These are phyloP conservation scores for Phytophthora fragariae DNA, from an alignment of 352 stramenopile species.

Conservation along the genomic window DNA sequence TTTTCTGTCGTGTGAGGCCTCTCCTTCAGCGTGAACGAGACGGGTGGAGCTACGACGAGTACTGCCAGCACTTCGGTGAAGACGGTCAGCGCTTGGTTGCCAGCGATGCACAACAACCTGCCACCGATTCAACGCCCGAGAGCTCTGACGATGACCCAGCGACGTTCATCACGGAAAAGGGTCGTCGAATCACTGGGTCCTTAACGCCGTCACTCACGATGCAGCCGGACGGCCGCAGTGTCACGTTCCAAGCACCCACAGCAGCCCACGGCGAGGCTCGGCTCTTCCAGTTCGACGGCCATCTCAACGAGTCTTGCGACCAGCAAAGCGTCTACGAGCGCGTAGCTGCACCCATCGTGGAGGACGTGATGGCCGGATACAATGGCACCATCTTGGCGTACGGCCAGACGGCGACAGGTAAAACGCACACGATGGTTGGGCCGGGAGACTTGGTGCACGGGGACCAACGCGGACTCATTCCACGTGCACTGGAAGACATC, in stretches of 20 bases:
- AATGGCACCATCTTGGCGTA: slow-evolving; percentile 79
- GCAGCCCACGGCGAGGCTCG: slow-evolving; percentile 39
- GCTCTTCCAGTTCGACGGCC: slow-evolving; percentile 70
- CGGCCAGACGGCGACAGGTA: slow-evolving; percentile 70
- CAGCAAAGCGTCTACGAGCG: slow-evolving; percentile 64
- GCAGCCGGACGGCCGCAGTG: slow-evolving; percentile 38
- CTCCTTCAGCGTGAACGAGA: slow-evolving; percentile 67
- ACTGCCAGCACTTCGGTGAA: slow-evolving; percentile 44
- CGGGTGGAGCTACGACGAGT: slow-evolving; percentile 72
- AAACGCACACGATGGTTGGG: slow-evolving; percentile 79
- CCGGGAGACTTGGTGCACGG: slow-evolving; percentile 43
- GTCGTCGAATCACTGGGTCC: slow-evolving; percentile 23
- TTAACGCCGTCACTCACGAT: slow-evolving; percentile 38
- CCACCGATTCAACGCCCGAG: slow-evolving; percentile 27
- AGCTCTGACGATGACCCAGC: slow-evolving; percentile 38
- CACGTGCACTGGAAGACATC: slow-evolving; percentile 66
- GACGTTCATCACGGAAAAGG: slow-evolving; percentile 80
- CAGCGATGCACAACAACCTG: slow-evolving; percentile 21
- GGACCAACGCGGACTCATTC: slow-evolving; percentile 61
- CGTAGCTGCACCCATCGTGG: slow-evolving; percentile 61
- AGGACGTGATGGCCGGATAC: slow-evolving; percentile 71
- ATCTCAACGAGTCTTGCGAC: slow-evolving; percentile 43
- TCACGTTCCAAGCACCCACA: slow-evolving; percentile 35
- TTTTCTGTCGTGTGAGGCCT: slow-evolving; percentile 72
- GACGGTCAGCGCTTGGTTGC: slow-evolving; percentile 25